Evolutionary conservation across 306 rosid species (phyloP).

Genomic region (Vigna unguiculata): DNA sequence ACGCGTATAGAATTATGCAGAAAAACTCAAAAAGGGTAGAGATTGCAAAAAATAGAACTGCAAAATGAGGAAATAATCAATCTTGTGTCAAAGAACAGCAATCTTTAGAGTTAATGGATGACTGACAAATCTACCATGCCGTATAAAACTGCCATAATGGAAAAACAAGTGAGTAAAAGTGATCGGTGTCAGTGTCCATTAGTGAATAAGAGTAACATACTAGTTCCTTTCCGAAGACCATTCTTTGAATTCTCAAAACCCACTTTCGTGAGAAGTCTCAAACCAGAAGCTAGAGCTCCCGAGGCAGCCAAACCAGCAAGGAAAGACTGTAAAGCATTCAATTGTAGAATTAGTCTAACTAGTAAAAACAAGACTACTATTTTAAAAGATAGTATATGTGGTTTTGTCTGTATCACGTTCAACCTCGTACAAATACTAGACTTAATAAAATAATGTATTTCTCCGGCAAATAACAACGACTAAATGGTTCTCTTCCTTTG

Average conservation of each 20-base stretch:
- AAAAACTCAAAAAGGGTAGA: slow-evolving; percentile 63
- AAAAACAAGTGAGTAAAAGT: slow-evolving; percentile 3
- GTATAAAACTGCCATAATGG: background rate
- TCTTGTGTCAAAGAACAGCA: background rate
- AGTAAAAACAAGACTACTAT: background rate
- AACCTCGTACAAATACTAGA: background rate
- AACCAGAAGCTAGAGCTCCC: slow-evolving; percentile 65
- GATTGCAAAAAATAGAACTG: slow-evolving; percentile 69
- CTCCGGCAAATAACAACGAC: background rate
- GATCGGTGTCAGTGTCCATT: background rate
- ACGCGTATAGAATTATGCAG: slow-evolving; percentile 71
- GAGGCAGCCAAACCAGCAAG: slow-evolving; percentile 78
- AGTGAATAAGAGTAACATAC: slow-evolving; percentile 51
- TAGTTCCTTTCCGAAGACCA: slow-evolving; percentile 82
- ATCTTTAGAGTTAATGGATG: background rate
- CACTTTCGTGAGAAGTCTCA: slow-evolving; percentile 70
- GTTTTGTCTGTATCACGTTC: background rate
- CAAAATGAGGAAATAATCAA: slow-evolving; percentile 38
- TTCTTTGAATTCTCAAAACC: slow-evolving; percentile 58
- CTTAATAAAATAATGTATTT: background rate
- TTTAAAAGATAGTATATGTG: background rate
- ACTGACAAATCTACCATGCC: background rate
- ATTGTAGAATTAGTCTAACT: background rate
- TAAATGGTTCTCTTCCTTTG: background rate
- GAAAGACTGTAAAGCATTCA: slow-evolving; percentile 59